phyloP scores from a whole-genome alignment of 257 asterid genomes.

The Solanum piurae region DNA sequence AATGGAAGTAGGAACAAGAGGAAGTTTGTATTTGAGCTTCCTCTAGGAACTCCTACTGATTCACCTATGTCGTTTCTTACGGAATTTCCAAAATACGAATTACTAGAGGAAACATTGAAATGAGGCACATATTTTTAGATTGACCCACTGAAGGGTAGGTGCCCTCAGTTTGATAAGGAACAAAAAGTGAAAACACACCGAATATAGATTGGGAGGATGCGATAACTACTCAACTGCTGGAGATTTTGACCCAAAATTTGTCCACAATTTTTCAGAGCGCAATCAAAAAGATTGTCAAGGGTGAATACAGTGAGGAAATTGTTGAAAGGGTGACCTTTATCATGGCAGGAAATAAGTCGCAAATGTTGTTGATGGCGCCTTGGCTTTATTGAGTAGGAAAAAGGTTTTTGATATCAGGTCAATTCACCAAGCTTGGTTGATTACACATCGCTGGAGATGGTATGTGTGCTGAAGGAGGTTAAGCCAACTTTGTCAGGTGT shows the following conservation, averaged over 20 bases:
- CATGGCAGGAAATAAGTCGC: conserved; percentile 55
- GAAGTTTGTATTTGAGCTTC: conserved; percentile 35
- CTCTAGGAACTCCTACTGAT: conserved; percentile 13
- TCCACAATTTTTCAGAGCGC: conserved; percentile 30
- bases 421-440: conserved; percentile 37
- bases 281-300: conserved; percentile 38
- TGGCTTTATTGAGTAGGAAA: conserved; percentile 36
- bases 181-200: conserved; percentile 14
- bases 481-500: conserved; percentile 36
- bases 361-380: conserved; percentile 54
- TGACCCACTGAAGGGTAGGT: conserved; percentile 17
- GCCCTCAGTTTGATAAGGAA: conserved; percentile 13
- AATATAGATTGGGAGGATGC: conserved; percentile 54
- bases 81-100: conserved; percentile 44
- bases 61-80: conserved; percentile 22
- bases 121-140: conserved; percentile 12
- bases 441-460: conserved; percentile 66
- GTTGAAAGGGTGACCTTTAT: conserved; percentile 49
- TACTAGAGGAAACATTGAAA: conserved; percentile 30
- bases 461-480: conserved; percentile 56
- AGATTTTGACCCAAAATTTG: conserved; percentile 31
- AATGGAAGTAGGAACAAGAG: conserved; percentile 56
- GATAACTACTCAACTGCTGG: conserved; percentile 37
- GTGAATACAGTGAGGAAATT: conserved; percentile 42
- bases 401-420: conserved; percentile 16